phyloP scores from a whole-genome alignment of 2,329 filamentous ascomycete genomes.

The Phaeoacremonium minimum region DNA sequence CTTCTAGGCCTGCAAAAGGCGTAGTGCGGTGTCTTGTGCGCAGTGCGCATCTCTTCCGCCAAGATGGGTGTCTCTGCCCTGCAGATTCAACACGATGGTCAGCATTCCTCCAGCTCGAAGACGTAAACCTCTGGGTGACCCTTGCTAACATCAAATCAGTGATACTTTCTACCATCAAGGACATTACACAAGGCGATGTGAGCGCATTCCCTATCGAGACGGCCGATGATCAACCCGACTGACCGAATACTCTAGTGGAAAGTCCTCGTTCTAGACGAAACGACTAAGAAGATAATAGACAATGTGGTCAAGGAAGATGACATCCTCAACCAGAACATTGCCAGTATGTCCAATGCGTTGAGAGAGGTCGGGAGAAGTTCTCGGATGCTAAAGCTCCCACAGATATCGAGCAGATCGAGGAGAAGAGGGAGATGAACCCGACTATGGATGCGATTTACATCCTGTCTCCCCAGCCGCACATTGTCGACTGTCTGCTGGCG shows the following conservation, averaged over 20 bases:
- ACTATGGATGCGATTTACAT: constrained; percentile 96
- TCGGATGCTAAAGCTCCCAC: constrained; percentile 9
- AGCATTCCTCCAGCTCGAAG: constrained; percentile 19
- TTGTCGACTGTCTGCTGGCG: constrained; percentile 89
- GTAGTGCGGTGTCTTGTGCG: constrained; percentile 1
- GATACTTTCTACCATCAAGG: constrained; percentile 69
- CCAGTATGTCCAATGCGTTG: constrained; percentile 64
- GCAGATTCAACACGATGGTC: constrained; percentile 76
- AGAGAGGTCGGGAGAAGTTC: not conserved
- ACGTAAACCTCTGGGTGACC: not conserved
- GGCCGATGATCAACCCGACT: no score
- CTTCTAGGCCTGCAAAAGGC: not conserved
- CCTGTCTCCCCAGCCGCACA: constrained; percentile 77
- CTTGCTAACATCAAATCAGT: constrained; percentile 36
- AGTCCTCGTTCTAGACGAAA: constrained; percentile 84
- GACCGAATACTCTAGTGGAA: constrained; percentile 86
- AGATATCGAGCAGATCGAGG: constrained; percentile 95
- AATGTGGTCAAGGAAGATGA: constrained; percentile 94
- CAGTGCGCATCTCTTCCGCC: constrained; percentile 22
- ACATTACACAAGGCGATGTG: constrained; percentile 79
- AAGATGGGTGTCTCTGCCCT: constrained; percentile 83
- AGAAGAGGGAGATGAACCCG: constrained; percentile 74
- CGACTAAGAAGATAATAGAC: constrained; percentile 79
- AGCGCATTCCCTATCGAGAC: no score
- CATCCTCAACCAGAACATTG: constrained; percentile 93